Conservation (phyloP, 768 basidiomycete species). For the Suillus cothurnatus region DNA sequence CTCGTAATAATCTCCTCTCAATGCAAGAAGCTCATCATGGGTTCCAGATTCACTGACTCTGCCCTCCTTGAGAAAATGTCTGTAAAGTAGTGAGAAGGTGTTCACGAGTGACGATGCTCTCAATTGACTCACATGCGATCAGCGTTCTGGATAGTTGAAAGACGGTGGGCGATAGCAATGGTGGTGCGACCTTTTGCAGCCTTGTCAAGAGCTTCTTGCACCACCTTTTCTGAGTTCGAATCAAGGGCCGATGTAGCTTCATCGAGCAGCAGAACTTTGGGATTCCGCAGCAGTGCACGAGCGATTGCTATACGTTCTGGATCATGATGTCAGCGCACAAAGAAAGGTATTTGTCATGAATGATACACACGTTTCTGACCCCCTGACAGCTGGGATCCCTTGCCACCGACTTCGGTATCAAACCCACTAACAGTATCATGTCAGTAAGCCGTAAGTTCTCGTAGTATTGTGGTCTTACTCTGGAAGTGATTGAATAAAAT, state of each 20-base stretch:
- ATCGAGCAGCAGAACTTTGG: conserved; percentile 84
- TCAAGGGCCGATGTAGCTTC: conserved; percentile 93
- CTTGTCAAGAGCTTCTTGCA: conserved; percentile 90
- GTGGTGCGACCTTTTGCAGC: conserved; percentile 93
- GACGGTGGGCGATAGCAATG: conserved; percentile 91
- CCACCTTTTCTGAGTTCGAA: conserved; percentile 90
- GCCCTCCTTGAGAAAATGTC: conserved; percentile 90
- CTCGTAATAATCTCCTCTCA: conserved; percentile 76
- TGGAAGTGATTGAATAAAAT: conserved; percentile 85
- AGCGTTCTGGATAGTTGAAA: conserved; percentile 94
- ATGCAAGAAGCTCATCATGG: conserved; percentile 75
- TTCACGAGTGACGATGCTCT: background rate
- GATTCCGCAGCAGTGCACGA: conserved; percentile 85
- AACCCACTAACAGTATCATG: conserved; percentile 61
- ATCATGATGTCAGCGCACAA: conserved; percentile 1
- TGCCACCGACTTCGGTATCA: conserved; percentile 89
- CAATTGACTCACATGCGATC: conserved; percentile 72
- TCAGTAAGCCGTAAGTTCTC: conserved; percentile 12
- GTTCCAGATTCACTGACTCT: conserved; percentile 84
- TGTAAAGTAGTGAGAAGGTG: conserved; percentile 29
- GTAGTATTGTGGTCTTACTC: conserved; percentile 48
- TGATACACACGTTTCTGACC: conserved; percentile 74
- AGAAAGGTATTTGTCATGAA: conserved; percentile 3
- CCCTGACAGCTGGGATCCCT: conserved; percentile 86
- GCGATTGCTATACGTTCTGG: conserved; percentile 80